Base-by-base conservation (phyloP, 2,329 filamentous ascomycete genomes). In the Phyllosticta capitalensis region DNA sequence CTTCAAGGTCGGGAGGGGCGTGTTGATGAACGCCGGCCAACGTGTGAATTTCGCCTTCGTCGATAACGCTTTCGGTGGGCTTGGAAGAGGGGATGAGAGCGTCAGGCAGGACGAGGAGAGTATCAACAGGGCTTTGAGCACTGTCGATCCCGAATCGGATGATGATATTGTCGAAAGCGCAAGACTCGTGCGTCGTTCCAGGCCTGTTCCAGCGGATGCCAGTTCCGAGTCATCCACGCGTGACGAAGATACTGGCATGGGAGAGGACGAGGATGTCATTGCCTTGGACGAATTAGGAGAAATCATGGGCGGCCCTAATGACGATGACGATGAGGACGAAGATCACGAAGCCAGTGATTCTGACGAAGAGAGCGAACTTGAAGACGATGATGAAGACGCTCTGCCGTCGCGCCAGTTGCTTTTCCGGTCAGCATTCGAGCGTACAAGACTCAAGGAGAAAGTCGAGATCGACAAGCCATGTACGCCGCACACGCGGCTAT, bases 51-150 rank as follows among this genome's bases (percentile, higher is more conserved):
- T 81, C 68, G 73, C 75, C 17, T 79, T 79, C 62, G 79, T 84
- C 20, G 83, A 85, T 65, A 76, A 78, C 30, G 82, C 83, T 3
- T 87, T 85, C 70, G 83, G 84, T 30, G 84, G 84, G 0, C 68
- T 81, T n/a, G 79, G 79, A 5, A 73, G 76, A 12, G 70, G 72
- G 1, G 65, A 79, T 49, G 69, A 65, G 10, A 68, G 21, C 66
- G 75, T 62, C 64, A 74, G 54, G 53, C 72, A 71, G 0, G 72
- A 75, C 60, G 80, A 81, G 63, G 70, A 71, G 52, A 65, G 69
- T 7, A 52, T 73, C 26, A 67, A 61, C 21, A 67, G 67, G 51
- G 65, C 64, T 9, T 78, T 80, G 62, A 74, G 78, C 58, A 77
- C 81, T 53, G 75, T 81, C 21, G 73, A 79, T 61, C 66, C 75